Percentiles rank a stretch among this genome's conserved stretches.
Evolutionary conservation across 768 basidiomycete species (phyloP).

Genomic region (Artomyces pyxidatus): DNA sequence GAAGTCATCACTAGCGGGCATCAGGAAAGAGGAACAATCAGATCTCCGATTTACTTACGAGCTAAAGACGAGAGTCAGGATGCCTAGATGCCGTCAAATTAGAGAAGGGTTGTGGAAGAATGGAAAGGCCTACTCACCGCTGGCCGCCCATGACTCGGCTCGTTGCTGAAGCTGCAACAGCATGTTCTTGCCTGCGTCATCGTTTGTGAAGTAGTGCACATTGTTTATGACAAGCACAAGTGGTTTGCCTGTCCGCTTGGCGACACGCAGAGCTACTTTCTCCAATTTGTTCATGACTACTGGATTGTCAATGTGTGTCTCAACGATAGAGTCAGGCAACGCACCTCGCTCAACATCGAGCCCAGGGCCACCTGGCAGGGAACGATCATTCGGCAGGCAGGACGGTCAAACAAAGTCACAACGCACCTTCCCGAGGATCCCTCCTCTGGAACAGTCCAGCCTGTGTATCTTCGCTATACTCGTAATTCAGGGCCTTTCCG

Average conservation of each 20-base stretch:
- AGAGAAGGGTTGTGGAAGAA: slow-evolving; percentile 3
- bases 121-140: slow-evolving; percentile 36
- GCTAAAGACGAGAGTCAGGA: slow-evolving; percentile 72
- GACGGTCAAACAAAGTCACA: slow-evolving; percentile 7
- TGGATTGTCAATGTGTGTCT: neutral
- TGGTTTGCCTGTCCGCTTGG: slow-evolving; percentile 51
- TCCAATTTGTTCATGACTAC: slow-evolving; percentile 74
- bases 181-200: slow-evolving; percentile 69
- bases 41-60: slow-evolving; percentile 35
- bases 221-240: slow-evolving; percentile 81
- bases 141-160: slow-evolving; percentile 80
- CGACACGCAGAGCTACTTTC: slow-evolving; percentile 70
- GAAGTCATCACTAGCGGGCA: slow-evolving; percentile 61
- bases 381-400: neutral
- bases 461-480: slow-evolving; percentile 79
- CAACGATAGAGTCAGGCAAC: neutral
- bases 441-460: slow-evolving; percentile 72
- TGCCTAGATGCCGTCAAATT: slow-evolving; percentile 34
- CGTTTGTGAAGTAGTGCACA: slow-evolving; percentile 64
- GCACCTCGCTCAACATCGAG: slow-evolving; percentile 76
- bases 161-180: slow-evolving; percentile 82
- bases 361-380: slow-evolving; percentile 52
- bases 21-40: slow-evolving; percentile 12
- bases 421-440: slow-evolving; percentile 70
- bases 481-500: slow-evolving; percentile 80